phyloP scores from a whole-genome alignment of 441 rosid genomes.

The Cnidoscolus chayamansa region DNA sequence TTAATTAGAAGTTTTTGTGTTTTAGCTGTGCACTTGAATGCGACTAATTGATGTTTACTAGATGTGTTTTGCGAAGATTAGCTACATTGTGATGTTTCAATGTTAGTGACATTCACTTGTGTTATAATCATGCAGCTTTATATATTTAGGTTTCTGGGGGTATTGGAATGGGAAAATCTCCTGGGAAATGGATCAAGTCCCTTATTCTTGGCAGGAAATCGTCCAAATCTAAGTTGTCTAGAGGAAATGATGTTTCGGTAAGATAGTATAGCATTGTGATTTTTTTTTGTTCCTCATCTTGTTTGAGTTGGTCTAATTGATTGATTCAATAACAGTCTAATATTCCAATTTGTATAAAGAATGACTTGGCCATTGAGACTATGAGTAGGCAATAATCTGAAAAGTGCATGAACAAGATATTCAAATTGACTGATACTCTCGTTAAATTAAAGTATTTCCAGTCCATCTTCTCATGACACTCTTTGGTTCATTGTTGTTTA shows the following conservation, averaged over 20 bases:
- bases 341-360: neutral
- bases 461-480: neutral
- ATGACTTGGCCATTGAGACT: neutral
- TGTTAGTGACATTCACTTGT: neutral
- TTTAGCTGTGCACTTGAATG: neutral
- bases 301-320: neutral
- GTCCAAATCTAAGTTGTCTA: conserved; percentile 60
- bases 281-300: neutral
- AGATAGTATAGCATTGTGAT: neutral
- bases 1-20: neutral
- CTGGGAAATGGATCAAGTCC: conserved; percentile 59
- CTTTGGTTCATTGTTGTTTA: neutral
- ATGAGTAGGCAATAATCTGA: neutral
- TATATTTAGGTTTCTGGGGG: neutral
- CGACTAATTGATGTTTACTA: neutral
- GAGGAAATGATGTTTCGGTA: conserved; percentile 32
- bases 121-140: neutral
- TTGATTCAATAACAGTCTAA: neutral
- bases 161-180: conserved; percentile 53
- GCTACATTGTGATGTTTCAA: conserved; percentile 1
- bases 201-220: conserved; percentile 69
- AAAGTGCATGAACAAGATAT: neutral
- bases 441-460: neutral
- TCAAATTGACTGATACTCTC: neutral
- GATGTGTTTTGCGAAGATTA: neutral